Evolutionary conservation across 306 rosid species (phyloP).

Genomic region (Cyamopsis tetragonoloba): DNA sequence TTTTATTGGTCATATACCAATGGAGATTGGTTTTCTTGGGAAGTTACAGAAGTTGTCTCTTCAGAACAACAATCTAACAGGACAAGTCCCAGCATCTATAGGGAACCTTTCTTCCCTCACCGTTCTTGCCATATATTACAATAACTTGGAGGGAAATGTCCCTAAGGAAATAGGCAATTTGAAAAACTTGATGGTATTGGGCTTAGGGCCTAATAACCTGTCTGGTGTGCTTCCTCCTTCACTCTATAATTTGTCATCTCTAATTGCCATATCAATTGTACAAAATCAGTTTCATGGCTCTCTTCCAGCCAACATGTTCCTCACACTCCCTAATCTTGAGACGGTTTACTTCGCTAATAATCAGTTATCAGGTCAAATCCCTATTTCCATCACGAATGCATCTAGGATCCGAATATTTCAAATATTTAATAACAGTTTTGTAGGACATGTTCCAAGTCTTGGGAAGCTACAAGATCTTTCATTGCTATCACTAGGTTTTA

Average conservation of each 20-base stretch:
- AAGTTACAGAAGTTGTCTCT: background rate
- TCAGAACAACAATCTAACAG: background rate
- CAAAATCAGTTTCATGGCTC: too few species aligned
- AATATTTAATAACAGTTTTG: background rate
- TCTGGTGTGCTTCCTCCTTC: too few species aligned
- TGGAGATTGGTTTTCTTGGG: slow-evolving; percentile 1
- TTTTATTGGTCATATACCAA: slow-evolving; percentile 5
- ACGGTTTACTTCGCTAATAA: too few species aligned
- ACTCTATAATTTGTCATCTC: too few species aligned
- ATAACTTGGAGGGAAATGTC: background rate
- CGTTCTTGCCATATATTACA: background rate
- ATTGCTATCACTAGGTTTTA: rapidly evolving
- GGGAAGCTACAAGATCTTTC: background rate
- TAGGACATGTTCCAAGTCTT: background rate
- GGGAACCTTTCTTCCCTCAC: background rate
- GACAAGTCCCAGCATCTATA: background rate
- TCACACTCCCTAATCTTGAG: too few species aligned
- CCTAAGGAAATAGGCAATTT: too few species aligned
- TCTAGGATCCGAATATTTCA: background rate
- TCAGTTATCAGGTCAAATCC: too few species aligned
- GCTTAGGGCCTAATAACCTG: too few species aligned
- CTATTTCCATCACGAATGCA: background rate
- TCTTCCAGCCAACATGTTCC: too few species aligned
- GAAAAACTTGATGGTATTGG: too few species aligned
- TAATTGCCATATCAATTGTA: too few species aligned